Base-by-base conservation (phyloP, 352 stramenopile species). In the Pythium aquatile region DNA sequence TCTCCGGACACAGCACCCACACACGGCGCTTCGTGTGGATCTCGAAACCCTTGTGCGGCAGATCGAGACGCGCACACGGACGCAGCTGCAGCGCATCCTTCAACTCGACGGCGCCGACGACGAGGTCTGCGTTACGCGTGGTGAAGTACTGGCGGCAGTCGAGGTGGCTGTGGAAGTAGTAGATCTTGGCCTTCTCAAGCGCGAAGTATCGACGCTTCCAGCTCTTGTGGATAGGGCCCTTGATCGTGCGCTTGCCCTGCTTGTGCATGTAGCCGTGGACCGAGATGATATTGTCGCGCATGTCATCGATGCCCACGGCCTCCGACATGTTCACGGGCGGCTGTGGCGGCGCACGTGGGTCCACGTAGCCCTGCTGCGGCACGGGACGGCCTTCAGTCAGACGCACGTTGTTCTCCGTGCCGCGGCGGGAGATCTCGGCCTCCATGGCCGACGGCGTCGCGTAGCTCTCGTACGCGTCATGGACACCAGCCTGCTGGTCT, bases 191-290 rank as follows among this genome's bases (percentile, higher is more conserved):
- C 65, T 88, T 91, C 62, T 95, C 87, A 0, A 95, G 69, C 26
- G 87, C 81, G 65, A 95, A 95, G 73, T 94, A 95, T 20, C 87
- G 87, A 30, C 83, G 81, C 63, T 92, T 92, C 87, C 87, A 95
- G 35, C 72, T 86, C 73, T 95, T 95, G 75, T 93, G 84, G 62
- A 95, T 88, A 20, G 87, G 87, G 1, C 87, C 87, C 73, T 93
- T 95, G 67, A 95, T 90, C 6, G 81, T 69, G 47, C 87, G 87
- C 73, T 93, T 95, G 65, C 84, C 87, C 66, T 95, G 87, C 72
- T 95, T 95, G 87, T 95, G 85, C 78, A 95, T 82, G 76, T 93
- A 95, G 55, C 87, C 87, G 66, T 95, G 87, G 46, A 95, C 85
- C 46, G 84, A 90, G 62, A 95, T 95, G 72, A 95, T 87, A 72